These are phyloP conservation scores for Debaryomyces fabryi DNA, from an alignment of 1,139 yeast genomes.

Conservation along the genomic window DNA sequence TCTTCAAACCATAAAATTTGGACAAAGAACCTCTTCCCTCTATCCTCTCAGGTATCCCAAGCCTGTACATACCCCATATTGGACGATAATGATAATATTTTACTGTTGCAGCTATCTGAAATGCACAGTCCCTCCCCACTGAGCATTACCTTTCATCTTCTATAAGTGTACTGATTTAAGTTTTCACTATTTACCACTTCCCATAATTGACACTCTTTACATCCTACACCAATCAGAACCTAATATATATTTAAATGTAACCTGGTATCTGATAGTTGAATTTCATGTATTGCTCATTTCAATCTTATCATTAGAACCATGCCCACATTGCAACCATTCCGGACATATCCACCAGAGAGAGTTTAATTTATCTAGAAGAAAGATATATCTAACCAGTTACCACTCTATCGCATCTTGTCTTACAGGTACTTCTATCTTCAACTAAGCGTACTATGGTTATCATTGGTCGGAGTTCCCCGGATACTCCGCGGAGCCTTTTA, in stretches of 20 bases:
- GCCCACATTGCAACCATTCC: background rate
- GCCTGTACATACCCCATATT: background rate
- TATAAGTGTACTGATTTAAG: background rate
- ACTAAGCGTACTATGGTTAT: background rate
- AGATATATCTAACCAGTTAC: background rate
- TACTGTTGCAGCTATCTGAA: background rate
- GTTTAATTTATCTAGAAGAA: background rate
- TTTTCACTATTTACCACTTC: background rate
- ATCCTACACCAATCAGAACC: background rate
- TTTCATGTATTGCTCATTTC: background rate
- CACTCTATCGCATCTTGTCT: background rate
- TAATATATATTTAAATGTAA: background rate
- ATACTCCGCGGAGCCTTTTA: background rate
- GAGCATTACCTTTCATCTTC: background rate
- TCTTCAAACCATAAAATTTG: background rate
- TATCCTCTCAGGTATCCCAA: background rate
- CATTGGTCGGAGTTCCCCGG: background rate
- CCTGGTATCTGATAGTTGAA: background rate
- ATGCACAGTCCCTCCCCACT: background rate
- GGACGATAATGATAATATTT: background rate
- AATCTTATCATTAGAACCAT: background rate
- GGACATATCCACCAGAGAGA: background rate
- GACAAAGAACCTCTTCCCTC: background rate
- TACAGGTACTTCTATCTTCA: background rate
- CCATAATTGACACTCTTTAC: too few relatives aligned